Conservation (phyloP, 2,329 filamentous ascomycete genomes). For the Penicillium griseofulvum region DNA sequence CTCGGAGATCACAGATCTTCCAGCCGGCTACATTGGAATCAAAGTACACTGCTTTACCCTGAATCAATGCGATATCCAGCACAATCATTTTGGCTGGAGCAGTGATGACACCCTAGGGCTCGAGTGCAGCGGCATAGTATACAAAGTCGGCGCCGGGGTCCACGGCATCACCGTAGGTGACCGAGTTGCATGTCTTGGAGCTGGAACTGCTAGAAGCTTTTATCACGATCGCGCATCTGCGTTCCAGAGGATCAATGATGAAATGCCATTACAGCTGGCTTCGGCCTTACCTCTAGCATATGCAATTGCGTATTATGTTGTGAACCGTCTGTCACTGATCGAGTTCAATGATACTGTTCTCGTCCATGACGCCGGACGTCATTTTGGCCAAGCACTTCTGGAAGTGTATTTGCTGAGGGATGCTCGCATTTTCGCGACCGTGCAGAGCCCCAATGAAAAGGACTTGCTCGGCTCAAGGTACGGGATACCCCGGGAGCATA, state of each 20-base stretch:
- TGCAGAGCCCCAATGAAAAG: constrained; percentile 10
- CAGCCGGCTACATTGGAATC: constrained; percentile 30
- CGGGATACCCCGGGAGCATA: constrained; percentile 9
- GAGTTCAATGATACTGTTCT: constrained; percentile 25
- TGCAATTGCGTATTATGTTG: constrained; percentile 21
- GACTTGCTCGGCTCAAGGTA: constrained; percentile 6
- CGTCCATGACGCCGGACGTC: constrained; percentile 28
- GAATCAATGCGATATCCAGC: constrained; percentile 26
- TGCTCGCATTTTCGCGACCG: constrained; percentile 14
- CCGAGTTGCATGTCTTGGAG: constrained; percentile 22
- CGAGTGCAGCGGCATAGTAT: constrained; percentile 24
- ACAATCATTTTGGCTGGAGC: not conserved
- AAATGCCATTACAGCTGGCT: constrained; percentile 23
- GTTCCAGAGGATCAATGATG: constrained; percentile 22
- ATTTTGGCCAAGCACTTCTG: constrained; percentile 23
- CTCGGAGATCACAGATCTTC: not conserved
- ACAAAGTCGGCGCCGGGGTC: constrained; percentile 17
- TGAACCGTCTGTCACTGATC: constrained; percentile 18
- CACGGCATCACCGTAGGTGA: constrained; percentile 20
- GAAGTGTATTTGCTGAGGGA: constrained; percentile 13
- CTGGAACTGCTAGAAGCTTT: constrained; percentile 16
- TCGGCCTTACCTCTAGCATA: constrained; percentile 23
- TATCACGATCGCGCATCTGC: constrained; percentile 16
- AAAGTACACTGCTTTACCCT: constrained; percentile 33
- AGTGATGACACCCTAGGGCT: constrained; percentile 1